Evolutionary conservation across 1,284 basidiomycete genomes (phyloP).

Genomic region (Austroboletus niveus): DNA sequence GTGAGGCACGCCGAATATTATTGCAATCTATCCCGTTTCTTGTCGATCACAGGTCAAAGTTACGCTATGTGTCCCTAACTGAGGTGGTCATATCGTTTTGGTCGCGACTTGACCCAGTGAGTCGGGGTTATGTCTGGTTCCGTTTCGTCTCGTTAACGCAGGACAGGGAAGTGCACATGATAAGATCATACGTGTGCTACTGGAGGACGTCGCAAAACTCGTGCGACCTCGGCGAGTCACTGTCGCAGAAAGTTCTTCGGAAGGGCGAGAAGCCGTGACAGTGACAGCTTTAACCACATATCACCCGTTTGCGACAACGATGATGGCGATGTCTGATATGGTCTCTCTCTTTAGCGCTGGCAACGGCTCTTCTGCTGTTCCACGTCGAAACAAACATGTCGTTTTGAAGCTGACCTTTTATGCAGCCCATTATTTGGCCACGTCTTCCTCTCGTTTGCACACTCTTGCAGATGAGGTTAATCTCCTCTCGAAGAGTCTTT

Average conservation of each 20-base stretch:
- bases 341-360: constrained; percentile 19
- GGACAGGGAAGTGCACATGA: constrained; percentile 45
- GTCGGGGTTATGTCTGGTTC: constrained; percentile 19
- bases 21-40: constrained; percentile 61
- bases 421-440: constrained; percentile 40
- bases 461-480: constrained; percentile 43
- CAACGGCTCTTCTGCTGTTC: not conserved
- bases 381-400: constrained; percentile 10
- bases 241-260: constrained; percentile 10
- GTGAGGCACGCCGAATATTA: constrained; percentile 47
- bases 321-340: constrained; percentile 30
- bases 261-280: constrained; percentile 4
- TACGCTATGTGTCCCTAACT: constrained; percentile 46
- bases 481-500: constrained; percentile 22
- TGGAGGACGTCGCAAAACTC: constrained; percentile 52
- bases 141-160: constrained; percentile 6
- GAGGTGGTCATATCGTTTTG: constrained; percentile 57
- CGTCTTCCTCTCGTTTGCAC: constrained; percentile 33
- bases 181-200: constrained; percentile 48
- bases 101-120: constrained; percentile 54
- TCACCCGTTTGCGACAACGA: constrained; percentile 18
- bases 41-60: constrained; percentile 51
- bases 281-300: not conserved
- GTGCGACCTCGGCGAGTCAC: constrained; percentile 47
- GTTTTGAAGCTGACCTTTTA: constrained; percentile 38